These are phyloP conservation scores for Metschnikowia baotianmanensis DNA, from an alignment of 805 yeast genomes.

Conservation along the genomic window DNA sequence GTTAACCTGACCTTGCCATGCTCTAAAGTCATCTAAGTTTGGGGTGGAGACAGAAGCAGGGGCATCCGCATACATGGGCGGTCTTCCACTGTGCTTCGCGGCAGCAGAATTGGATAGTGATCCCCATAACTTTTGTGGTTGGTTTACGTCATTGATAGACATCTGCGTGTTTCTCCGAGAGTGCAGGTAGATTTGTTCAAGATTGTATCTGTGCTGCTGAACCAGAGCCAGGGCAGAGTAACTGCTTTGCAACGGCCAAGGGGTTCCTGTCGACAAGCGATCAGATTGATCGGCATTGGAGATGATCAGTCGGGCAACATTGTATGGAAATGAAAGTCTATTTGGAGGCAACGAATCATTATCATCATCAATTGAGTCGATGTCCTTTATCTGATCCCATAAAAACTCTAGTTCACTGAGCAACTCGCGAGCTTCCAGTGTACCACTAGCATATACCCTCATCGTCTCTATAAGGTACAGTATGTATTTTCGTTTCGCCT, in stretches of 20 bases:
- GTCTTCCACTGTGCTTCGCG: conserved; percentile 1
- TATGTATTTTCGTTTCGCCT: conserved; percentile 73
- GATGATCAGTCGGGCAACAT: conserved; percentile 16
- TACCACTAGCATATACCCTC: conserved; percentile 64
- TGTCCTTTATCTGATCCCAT: conserved; percentile 70
- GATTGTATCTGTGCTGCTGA: conserved; percentile 33
- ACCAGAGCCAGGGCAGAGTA: conserved; percentile 27
- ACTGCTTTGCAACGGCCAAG: conserved; percentile 30
- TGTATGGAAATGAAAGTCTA: conserved; percentile 5
- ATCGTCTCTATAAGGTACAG: conserved; percentile 68
- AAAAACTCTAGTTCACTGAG: conserved; percentile 65
- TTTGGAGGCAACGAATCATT: conserved; percentile 15
- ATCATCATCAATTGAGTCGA: conserved; percentile 32
- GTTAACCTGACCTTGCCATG: conserved; percentile 56
- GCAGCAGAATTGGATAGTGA: conserved; percentile 6
- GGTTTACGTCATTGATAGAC: conserved; percentile 32
- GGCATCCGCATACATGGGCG: conserved; percentile 1
- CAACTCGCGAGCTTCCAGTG: conserved; percentile 63
- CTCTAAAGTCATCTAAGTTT: conserved; percentile 40
- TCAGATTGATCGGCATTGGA: conserved; percentile 28
- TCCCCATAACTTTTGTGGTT: conserved; percentile 21
- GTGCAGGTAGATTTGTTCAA: conserved; percentile 44
- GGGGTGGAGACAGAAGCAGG: conserved; percentile 2
- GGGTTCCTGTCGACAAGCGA: conserved; percentile 37
- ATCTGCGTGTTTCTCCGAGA: conserved; percentile 38